Percentiles rank a stretch among this genome's conserved stretches.
Evolutionary conservation across 441 rosid species (phyloP).

Genomic region (Pelargonium citronellum): DNA sequence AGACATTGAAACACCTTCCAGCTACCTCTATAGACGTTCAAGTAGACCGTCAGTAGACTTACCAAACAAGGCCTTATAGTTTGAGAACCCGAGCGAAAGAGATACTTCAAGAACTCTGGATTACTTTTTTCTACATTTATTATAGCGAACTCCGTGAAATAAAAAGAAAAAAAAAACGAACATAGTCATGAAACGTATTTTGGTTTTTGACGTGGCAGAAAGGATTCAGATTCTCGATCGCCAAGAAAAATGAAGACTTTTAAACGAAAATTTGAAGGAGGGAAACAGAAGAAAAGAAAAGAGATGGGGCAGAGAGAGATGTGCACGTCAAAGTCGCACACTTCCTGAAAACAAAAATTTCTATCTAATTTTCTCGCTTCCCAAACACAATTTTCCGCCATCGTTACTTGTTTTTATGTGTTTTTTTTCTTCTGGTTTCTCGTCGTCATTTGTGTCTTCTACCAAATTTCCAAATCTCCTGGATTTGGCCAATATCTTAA

Average conservation of each 20-base stretch:
- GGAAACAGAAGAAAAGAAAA: neutral
- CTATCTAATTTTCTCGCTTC: neutral
- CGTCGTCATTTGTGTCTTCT: neutral
- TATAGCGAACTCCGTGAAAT: too few relatives aligned
- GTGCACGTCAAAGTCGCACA: neutral
- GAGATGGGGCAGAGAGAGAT: slow-evolving; percentile 3
- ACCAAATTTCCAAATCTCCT: neutral
- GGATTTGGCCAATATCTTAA: neutral
- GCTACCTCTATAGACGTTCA: too few relatives aligned
- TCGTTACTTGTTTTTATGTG: neutral
- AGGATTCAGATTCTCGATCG: too few relatives aligned
- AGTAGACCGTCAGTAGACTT: too few relatives aligned
- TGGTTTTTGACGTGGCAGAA: slow-evolving; percentile 17
- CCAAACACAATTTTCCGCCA: neutral
- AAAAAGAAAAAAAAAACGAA: too few relatives aligned
- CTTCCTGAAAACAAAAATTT: too few relatives aligned
- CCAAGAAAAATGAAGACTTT: neutral
- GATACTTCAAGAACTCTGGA: too few relatives aligned
- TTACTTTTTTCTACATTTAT: too few relatives aligned
- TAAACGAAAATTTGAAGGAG: neutral
- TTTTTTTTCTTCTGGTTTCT: neutral
- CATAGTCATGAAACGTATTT: neutral
- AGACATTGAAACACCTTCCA: too few relatives aligned
- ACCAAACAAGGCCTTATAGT: too few relatives aligned
- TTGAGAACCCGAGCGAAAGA: too few relatives aligned